phyloP scores from a whole-genome alignment of 2,329 filamentous ascomycete species.

The Aureobasidium sp. region DNA sequence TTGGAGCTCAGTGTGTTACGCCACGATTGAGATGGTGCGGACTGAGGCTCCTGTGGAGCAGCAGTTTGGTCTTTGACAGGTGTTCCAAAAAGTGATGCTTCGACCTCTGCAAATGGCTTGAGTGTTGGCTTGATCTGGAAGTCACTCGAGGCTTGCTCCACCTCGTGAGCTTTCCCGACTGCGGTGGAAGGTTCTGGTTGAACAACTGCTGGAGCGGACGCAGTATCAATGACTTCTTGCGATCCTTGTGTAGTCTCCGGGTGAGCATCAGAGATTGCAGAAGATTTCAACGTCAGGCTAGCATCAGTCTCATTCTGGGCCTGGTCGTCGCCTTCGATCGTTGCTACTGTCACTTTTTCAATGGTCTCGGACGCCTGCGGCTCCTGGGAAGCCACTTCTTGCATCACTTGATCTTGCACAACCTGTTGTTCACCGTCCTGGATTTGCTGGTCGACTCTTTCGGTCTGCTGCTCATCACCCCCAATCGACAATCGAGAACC shows the following conservation, averaged over 20 bases:
- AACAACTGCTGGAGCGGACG: neutral
- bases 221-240: neutral
- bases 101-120: conserved; percentile 8
- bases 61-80: neutral
- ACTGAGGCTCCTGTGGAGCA: neutral
- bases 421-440: neutral
- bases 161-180: neutral
- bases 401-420: neutral
- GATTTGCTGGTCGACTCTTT: neutral
- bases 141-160: neutral
- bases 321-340: neutral
- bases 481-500: neutral
- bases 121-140: conserved; percentile 6
- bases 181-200: neutral
- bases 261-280: neutral
- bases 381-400: neutral
- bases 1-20: conserved; percentile 25
- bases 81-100: conserved; percentile 9
- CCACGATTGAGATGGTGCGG: conserved; percentile 8
- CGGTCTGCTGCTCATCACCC: neutral
- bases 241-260: neutral
- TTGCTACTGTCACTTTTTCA: neutral
- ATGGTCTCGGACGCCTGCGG: neutral
- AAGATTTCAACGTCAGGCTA: neutral
- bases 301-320: neutral